phyloP scores from a whole-genome alignment of 148 eudicot genomes.

The Chenopodium berlandieri region DNA sequence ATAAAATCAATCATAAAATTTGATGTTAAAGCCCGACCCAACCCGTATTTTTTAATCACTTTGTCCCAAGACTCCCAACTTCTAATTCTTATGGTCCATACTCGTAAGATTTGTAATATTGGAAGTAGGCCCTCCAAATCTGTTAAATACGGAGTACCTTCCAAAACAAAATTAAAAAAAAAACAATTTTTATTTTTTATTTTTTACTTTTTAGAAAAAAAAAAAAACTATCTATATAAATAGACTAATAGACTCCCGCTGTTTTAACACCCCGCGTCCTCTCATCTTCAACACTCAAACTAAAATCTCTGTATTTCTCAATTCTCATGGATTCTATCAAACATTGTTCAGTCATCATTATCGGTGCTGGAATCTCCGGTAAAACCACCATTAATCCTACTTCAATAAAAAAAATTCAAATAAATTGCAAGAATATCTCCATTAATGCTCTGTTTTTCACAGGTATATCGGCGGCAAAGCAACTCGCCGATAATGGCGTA shows the following conservation, averaged over 20 bases:
- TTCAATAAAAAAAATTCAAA: too few species aligned
- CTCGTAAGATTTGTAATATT: too few species aligned
- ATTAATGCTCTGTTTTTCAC: neutral
- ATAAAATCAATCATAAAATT: too few species aligned
- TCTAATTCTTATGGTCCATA: too few species aligned
- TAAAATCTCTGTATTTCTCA: conserved; percentile 1
- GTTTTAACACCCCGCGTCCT: conserved; percentile 3
- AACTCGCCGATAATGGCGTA: conserved; percentile 67
- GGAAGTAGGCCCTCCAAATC: too few species aligned
- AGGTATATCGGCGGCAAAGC: conserved; percentile 82
- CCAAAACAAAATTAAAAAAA: neutral
- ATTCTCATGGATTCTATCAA: conserved; percentile 52
- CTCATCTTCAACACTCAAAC: neutral
- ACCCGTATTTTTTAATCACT: too few species aligned
- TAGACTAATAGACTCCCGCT: conserved; percentile 28
- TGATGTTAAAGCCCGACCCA: too few species aligned
- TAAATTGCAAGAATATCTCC: neutral
- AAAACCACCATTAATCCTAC: too few species aligned
- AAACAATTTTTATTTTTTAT: neutral
- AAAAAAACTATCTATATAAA: conserved; percentile 23
- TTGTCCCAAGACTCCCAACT: too few species aligned
- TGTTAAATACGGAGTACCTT: too few species aligned
- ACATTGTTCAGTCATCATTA: conserved; percentile 62
- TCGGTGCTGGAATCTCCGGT: conserved; percentile 96
- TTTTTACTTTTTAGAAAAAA: neutral